phyloP scores from a whole-genome alignment of 2,329 filamentous ascomycete genomes.

The Esteya vermicola region DNA sequence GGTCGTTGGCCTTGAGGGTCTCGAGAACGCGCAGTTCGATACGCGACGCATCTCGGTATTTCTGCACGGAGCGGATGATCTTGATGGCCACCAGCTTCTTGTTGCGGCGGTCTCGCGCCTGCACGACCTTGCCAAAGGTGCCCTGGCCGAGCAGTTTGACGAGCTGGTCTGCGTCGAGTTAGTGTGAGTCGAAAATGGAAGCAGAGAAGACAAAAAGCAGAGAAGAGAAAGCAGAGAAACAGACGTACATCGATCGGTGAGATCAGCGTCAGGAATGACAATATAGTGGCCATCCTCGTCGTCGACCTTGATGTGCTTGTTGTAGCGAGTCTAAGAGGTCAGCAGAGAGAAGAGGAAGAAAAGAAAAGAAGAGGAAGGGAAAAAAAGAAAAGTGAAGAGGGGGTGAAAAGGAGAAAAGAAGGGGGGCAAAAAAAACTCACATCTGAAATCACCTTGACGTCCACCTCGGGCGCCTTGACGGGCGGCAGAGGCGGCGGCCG shows the following conservation, averaged over 20 bases:
- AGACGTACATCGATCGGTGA: conserved; percentile 78
- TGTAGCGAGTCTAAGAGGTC: conserved; percentile 16
- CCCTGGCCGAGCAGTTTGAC: conserved; percentile 84
- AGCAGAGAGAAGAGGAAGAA: conserved; percentile 3
- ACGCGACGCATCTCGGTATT: conserved; percentile 89
- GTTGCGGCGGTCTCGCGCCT: conserved; percentile 68
- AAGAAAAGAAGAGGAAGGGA: neutral
- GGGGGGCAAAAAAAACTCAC: conserved; percentile 26
- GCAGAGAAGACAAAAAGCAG: neutral
- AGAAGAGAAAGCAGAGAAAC: neutral
- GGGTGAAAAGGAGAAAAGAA: conserved; percentile 18
- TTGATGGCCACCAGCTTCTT: conserved; percentile 83
- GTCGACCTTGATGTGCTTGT: conserved; percentile 62
- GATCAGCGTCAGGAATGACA: conserved; percentile 69
- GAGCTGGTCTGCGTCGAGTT: conserved; percentile 55
- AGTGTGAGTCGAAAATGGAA: conserved; percentile 12
- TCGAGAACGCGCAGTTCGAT: conserved; percentile 90
- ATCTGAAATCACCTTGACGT: conserved; percentile 46
- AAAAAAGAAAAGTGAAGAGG: neutral
- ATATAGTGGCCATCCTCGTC: conserved; percentile 97
- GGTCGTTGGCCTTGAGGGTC: conserved; percentile 83
- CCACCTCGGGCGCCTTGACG: conserved; percentile 75
- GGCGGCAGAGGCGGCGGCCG: conserved; percentile 76
- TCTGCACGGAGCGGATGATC: conserved; percentile 95
- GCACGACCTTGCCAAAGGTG: conserved; percentile 95